Conservation (phyloP, 805 yeast species). For the Saitoella complicata region DNA sequence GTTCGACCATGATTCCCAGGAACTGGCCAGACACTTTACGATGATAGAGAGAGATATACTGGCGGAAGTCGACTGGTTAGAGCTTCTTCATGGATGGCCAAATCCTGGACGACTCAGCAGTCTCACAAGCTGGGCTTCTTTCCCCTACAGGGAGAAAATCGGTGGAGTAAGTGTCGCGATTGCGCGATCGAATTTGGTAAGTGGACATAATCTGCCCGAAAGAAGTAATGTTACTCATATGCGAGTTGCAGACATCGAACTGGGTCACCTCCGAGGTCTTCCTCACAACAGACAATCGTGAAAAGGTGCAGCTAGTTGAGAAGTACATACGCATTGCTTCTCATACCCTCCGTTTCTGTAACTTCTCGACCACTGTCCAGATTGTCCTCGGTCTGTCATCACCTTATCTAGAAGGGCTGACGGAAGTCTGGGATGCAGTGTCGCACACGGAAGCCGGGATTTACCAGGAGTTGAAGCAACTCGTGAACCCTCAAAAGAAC, state of each 20-base stretch:
- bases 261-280: slow-evolving; percentile 86
- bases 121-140: slow-evolving; percentile 72
- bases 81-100: slow-evolving; percentile 47
- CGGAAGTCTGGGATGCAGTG: too few relatives aligned
- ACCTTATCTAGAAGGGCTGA: too few relatives aligned
- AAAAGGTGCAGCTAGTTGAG: background rate
- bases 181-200: slow-evolving; percentile 60
- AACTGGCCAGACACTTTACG: slow-evolving; percentile 69
- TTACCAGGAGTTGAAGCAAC: too few relatives aligned
- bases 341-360: background rate
- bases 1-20: slow-evolving; percentile 52
- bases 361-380: background rate
- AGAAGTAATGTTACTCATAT: background rate
- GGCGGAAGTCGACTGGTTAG: slow-evolving; percentile 83
- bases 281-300: slow-evolving; percentile 28
- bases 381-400: background rate
- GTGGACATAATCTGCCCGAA: background rate
- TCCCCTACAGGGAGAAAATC: slow-evolving; percentile 39
- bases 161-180: slow-evolving; percentile 74
- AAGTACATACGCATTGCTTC: background rate
- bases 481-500: too few relatives aligned
- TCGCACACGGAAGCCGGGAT: too few relatives aligned
- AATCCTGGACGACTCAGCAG: slow-evolving; percentile 51
- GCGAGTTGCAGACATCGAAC: slow-evolving; percentile 34
- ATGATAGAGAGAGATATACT: slow-evolving; percentile 72